Percentiles rank a stretch among this genome's conserved stretches.
These are phyloP conservation scores for Chaetomiaceae sp. DNA, from an alignment of 2,329 filamentous ascomycete species.

Conservation along the genomic window DNA sequence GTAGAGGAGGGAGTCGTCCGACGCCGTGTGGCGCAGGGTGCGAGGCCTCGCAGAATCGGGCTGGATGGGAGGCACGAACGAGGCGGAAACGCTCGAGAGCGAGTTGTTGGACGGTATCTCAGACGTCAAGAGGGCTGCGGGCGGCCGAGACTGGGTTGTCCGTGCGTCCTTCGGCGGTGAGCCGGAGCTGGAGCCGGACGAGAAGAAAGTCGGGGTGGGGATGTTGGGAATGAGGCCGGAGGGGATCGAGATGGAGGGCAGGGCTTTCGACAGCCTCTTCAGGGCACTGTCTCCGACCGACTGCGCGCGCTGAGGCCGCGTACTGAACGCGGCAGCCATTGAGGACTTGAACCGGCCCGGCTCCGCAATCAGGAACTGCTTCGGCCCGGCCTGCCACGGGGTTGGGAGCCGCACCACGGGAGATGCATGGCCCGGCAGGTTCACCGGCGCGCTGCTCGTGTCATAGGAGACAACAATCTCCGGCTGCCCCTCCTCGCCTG, in stretches of 20 bases:
- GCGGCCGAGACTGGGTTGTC: constrained; percentile 8
- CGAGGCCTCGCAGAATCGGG: constrained; percentile 24
- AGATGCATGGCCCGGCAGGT: constrained; percentile 9
- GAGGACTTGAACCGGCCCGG: constrained; percentile 28
- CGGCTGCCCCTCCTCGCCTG: not conserved
- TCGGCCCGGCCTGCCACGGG: constrained; percentile 39
- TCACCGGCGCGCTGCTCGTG: not conserved
- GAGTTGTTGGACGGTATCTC: constrained; percentile 1
- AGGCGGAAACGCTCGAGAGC: not conserved
- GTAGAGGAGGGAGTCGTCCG: constrained; percentile 73
- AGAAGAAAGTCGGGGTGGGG: constrained; percentile 35
- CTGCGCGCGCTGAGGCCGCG: constrained; percentile 44
- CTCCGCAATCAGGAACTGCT: constrained; percentile 31
- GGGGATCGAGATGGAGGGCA: constrained; percentile 50
- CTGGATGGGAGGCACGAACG: constrained; percentile 8
- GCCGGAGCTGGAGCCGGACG: constrained; percentile 28
- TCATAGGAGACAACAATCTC: not conserved
- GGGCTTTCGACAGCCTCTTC: constrained; percentile 49
- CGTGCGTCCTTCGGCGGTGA: constrained; percentile 26
- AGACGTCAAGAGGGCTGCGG: constrained; percentile 2
- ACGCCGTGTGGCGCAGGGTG: constrained; percentile 55
- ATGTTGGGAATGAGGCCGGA: constrained; percentile 33
- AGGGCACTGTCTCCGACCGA: constrained; percentile 53
- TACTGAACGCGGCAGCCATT: constrained; percentile 40
- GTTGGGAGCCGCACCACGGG: constrained; percentile 20